Percentiles rank a stretch among this genome's conserved stretches.
Conservation (phyloP, 1,139 yeast genomes). For the Kluyveromyces sp. region DNA sequence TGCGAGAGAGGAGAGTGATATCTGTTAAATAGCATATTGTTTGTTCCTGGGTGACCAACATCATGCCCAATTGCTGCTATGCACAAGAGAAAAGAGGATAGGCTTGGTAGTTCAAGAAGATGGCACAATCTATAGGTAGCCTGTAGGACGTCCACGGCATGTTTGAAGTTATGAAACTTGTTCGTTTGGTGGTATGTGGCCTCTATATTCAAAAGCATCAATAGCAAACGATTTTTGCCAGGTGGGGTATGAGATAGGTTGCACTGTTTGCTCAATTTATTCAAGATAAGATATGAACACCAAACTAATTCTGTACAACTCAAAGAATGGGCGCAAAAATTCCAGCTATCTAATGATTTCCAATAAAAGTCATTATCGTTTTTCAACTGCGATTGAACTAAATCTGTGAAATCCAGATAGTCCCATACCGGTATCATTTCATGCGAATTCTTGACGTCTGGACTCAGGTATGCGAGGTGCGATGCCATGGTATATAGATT, state of each 20-base stretch:
- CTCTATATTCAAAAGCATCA: constrained; percentile 34
- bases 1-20: constrained; percentile 60
- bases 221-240: constrained; percentile 17
- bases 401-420: neutral
- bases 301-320: constrained; percentile 22
- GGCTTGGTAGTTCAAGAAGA: constrained; percentile 4
- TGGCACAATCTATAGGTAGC: constrained; percentile 44
- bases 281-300: constrained; percentile 22
- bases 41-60: constrained; percentile 92
- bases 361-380: constrained; percentile 13
- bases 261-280: constrained; percentile 16
- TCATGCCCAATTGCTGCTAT: constrained; percentile 93
- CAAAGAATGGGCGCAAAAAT: constrained; percentile 25
- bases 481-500: constrained; percentile 11
- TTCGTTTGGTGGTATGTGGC: constrained; percentile 77
- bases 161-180: constrained; percentile 91
- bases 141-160: constrained; percentile 91
- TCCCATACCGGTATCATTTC: constrained; percentile 1
- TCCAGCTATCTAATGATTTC: constrained; percentile 21
- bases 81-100: constrained; percentile 33
- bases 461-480: constrained; percentile 7
- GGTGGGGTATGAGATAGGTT: constrained; percentile 10
- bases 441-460: neutral
- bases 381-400: neutral
- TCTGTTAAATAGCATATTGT: constrained; percentile 62